Percentiles rank a stretch among this genome's conserved stretches.
These are phyloP conservation scores for Plectosphaerella sp. DNA, from an alignment of 2,329 filamentous ascomycete genomes.

Conservation along the genomic window DNA sequence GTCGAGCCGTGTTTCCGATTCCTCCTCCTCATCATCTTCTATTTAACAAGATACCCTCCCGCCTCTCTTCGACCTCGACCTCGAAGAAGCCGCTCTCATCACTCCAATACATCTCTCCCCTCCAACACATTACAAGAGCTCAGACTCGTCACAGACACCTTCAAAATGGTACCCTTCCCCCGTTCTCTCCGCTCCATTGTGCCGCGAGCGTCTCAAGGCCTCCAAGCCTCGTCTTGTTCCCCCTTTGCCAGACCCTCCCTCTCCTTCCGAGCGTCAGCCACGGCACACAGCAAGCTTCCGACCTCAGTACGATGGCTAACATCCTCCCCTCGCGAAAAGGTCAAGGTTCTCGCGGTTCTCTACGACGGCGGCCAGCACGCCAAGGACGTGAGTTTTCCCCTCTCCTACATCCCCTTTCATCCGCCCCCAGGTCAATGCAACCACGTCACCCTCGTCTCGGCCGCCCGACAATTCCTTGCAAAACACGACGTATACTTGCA, in stretches of 20 bases:
- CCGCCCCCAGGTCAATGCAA: not conserved
- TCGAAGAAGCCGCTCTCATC: not conserved
- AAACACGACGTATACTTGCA: no score
- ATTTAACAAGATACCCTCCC: not conserved
- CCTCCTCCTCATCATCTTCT: conserved; percentile 2
- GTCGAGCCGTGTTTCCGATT: not conserved
- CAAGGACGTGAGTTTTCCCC: conserved; percentile 60
- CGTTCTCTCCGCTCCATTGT: conserved; percentile 18
- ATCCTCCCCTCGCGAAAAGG: conserved; percentile 51
- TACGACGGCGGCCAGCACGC: conserved; percentile 92
- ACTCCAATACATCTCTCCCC: not conserved
- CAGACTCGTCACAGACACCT: not conserved
- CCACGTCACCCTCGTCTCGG: not conserved
- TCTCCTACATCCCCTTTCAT: not conserved
- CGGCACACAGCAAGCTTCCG: conserved; percentile 10
- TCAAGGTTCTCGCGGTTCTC: conserved; percentile 90
- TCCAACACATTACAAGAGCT: not conserved
- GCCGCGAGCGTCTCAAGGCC: conserved; percentile 18
- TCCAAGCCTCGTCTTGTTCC: conserved; percentile 18
- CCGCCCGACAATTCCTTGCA: not conserved
- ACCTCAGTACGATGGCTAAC: conserved; percentile 58
- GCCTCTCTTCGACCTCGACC: not conserved
- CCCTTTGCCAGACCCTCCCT: conserved; percentile 6
- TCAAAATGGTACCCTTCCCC: conserved; percentile 26
- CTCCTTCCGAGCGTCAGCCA: conserved; percentile 10